Evolutionary conservation across 352 stramenopile genomes (phyloP), one percentile per base, ranked within the genome.

Genomic region (Globisporangium okanoganense): DNA sequence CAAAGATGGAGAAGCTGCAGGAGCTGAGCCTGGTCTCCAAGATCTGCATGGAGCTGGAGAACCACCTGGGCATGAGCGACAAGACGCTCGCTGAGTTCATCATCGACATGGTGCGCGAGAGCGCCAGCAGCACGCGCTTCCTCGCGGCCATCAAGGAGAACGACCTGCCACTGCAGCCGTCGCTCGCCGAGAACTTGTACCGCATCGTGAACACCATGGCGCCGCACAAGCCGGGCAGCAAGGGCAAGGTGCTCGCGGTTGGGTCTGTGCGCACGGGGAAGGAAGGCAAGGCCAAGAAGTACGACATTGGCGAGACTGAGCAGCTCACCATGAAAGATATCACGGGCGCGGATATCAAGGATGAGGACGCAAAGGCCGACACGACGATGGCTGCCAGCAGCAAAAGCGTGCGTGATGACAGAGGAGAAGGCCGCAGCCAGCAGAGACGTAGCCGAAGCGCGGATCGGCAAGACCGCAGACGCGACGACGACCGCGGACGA

Each of bases 71-170:
- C 40, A 89, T 99, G 72, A 94, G 89, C 59, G 97, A 99, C 74
- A 96, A 97, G 67, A 99, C 96, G 36, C 79, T 99, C 53, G 88
- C 96, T 12, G 96, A 99, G 82, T 99, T 98, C 63, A 83, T 99
- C 35, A 97, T 97, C 66, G 82, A 97, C 62, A 72, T 97, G 58
- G 87, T 95, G 48, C 82, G 91, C 51, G 71, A 87, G 44, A 89
- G 75, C 67, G 55, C 75, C 7, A 94, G 71, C 61, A 96, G 62
- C 70, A 68, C 48, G 41, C 67, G 55, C 27, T 95, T 90, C 60
- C 65, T 91, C 25, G 62, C 56, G 35, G 66, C 68, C 36, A 91
- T 92, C 69, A 78, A 87, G 59, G 61, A 70, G 25, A 73, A 88
- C 51, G 82, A 90, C 44, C 69, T 90, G 61, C 78, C 82, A 41